Conservation (phyloP, 202 grass and related monocot genomes). For the Schoenoplectus tabernaemontani region DNA sequence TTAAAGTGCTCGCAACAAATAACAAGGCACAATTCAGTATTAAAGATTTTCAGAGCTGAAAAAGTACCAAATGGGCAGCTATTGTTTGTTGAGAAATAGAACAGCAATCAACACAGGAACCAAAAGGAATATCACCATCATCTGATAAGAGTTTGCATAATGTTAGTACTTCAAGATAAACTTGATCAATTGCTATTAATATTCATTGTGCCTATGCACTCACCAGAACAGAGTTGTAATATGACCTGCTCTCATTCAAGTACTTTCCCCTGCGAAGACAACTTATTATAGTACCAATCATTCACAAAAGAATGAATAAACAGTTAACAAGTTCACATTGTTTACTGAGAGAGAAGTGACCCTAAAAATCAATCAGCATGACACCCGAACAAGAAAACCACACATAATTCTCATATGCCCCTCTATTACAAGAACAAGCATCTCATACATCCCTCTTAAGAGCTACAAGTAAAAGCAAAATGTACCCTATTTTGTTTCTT, state of each 20-base stretch:
- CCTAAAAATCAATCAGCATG: neutral
- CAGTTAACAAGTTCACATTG: neutral
- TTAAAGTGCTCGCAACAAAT: no score
- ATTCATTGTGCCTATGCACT: constrained; percentile 24
- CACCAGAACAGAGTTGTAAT: constrained; percentile 54
- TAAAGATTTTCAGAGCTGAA: neutral
- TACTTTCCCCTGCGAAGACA: constrained; percentile 41
- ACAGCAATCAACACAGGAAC: no score
- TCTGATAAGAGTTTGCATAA: neutral
- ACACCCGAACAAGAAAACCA: neutral
- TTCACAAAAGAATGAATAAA: neutral
- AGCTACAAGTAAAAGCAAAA: neutral
- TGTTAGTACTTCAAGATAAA: no score
- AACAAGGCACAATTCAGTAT: no score
- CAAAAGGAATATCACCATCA: no score
- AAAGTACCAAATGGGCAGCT: no score
- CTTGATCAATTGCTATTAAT: neutral
- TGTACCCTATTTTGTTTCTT: neutral
- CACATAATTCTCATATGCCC: neutral
- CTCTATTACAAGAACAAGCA: neutral
- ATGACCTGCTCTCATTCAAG: constrained; percentile 34
- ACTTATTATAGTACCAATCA: neutral
- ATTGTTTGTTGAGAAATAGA: no score
- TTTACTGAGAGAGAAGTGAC: neutral
- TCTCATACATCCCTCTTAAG: neutral